Percentiles rank a stretch among this genome's conserved stretches.
These are phyloP conservation scores for Seminavis robusta DNA, from an alignment of 108 stramenopile species.

Conservation along the genomic window DNA sequence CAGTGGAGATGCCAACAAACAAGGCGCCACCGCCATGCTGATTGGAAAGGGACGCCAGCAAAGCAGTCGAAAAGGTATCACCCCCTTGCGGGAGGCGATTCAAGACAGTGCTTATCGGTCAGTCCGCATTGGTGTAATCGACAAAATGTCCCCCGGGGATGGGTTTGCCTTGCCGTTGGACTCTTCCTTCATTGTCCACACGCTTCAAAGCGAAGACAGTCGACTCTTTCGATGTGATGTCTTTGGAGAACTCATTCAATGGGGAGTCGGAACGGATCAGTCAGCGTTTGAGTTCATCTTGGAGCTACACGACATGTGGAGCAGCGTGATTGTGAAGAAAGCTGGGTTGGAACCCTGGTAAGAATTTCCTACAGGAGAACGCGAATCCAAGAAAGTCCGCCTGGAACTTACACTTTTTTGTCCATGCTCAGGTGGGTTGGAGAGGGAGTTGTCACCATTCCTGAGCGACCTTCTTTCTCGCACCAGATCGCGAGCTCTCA, in stretches of 20 bases:
- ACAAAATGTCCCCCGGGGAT: constrained; percentile 52
- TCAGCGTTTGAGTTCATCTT: constrained; percentile 67
- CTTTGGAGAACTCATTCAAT: constrained; percentile 68
- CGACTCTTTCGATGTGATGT: constrained; percentile 78
- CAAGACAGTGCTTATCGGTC: constrained; percentile 58
- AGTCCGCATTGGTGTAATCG: constrained; percentile 59
- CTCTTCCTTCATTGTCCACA: constrained; percentile 72
- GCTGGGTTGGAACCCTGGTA: constrained; percentile 40
- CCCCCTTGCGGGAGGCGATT: constrained; percentile 10
- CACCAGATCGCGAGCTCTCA: too few species aligned
- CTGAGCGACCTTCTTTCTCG: too few species aligned
- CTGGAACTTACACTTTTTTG: too few species aligned
- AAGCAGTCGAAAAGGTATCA: constrained; percentile 8
- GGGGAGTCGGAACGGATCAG: constrained; percentile 56
- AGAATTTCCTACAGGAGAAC: too few species aligned
- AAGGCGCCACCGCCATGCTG: constrained; percentile 56
- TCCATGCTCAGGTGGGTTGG: too few species aligned
- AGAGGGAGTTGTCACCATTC: too few species aligned
- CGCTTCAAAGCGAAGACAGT: constrained; percentile 56
- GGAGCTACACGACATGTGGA: constrained; percentile 83
- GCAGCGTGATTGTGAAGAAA: constrained; percentile 37
- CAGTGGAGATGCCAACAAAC: too few species aligned
- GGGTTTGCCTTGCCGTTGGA: constrained; percentile 47
- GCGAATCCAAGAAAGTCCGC: too few species aligned
- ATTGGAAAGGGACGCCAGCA: constrained; percentile 29